Percentiles rank a stretch among this genome's conserved stretches.
Evolutionary conservation across 2,329 filamentous ascomycete genomes (phyloP).

Genomic region (Cryphonectria parasitica): DNA sequence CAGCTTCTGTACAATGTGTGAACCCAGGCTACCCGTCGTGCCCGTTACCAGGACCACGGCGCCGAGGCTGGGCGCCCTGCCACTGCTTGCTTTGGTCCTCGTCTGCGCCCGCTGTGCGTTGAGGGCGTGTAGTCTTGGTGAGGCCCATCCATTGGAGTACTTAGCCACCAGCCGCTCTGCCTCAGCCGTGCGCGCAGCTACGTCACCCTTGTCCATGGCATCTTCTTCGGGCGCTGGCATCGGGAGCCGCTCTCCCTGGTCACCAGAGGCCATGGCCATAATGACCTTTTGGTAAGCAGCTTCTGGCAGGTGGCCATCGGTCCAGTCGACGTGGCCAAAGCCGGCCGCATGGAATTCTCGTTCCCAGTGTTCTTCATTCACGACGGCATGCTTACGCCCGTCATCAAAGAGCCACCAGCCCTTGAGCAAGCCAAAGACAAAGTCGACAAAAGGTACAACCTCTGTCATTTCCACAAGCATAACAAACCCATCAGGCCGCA

Average conservation of each 20-base stretch:
- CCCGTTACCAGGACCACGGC: conserved; percentile 43
- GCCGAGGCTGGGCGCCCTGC: too few relatives aligned
- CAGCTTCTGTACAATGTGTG: conserved; percentile 40
- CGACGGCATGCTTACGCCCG: conserved; percentile 33
- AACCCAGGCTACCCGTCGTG: conserved; percentile 44
- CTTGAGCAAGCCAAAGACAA: conserved; percentile 40
- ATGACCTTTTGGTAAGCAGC: conserved; percentile 8
- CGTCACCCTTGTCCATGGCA: too few relatives aligned
- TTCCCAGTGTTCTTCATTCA: conserved; percentile 33
- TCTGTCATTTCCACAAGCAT: conserved; percentile 41
- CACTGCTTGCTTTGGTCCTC: too few relatives aligned
- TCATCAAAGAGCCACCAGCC: conserved; percentile 42
- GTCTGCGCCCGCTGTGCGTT: too few relatives aligned
- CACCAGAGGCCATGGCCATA: neutral
- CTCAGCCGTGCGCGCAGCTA: neutral
- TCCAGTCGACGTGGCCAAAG: conserved; percentile 38
- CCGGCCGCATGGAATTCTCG: conserved; percentile 33
- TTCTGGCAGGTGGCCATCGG: conserved; percentile 31
- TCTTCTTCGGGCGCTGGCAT: neutral
- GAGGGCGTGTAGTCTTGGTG: too few relatives aligned
- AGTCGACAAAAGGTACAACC: conserved; percentile 30
- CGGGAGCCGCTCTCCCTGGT: neutral
- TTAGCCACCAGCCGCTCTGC: conserved; percentile 13
- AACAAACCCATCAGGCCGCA: conserved; percentile 41
- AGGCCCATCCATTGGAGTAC: conserved; percentile 1